These are phyloP conservation scores for Lipomyces yamadae DNA, from an alignment of 805 yeast species.

Conservation along the genomic window DNA sequence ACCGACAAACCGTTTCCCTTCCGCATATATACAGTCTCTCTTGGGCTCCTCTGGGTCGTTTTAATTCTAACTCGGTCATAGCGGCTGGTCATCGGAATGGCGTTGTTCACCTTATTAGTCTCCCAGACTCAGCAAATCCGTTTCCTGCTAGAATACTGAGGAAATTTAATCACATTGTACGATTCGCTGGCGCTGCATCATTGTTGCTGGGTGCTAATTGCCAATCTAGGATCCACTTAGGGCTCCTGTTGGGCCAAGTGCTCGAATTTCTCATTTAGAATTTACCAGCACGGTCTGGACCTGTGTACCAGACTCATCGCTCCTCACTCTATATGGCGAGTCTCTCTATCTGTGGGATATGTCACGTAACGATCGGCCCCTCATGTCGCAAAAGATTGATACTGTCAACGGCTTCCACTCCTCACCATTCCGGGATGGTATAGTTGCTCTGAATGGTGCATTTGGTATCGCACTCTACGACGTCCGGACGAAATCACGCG, in stretches of 20 bases:
- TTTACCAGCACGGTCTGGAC: constrained; percentile 53
- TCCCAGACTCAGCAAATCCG: constrained; percentile 60
- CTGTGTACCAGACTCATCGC: constrained; percentile 51
- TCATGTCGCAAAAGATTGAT: constrained; percentile 60
- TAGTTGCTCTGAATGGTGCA: constrained; percentile 64
- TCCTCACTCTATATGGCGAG: constrained; percentile 69
- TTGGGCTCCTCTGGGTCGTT: constrained; percentile 48
- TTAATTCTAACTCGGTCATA: constrained; percentile 53
- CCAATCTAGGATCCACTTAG: background rate
- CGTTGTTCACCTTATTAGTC: constrained; percentile 67
- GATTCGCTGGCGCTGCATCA: background rate
- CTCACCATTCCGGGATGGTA: constrained; percentile 53
- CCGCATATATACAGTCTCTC: constrained; percentile 57
- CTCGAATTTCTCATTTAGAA: constrained; percentile 48
- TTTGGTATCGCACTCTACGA: constrained; percentile 80
- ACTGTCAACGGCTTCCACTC: constrained; percentile 56
- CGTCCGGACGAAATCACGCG: constrained; percentile 57
- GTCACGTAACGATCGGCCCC: constrained; percentile 62
- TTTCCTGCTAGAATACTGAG: constrained; percentile 73
- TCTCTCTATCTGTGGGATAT: constrained; percentile 79
- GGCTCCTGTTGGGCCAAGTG: constrained; percentile 18
- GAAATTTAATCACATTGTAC: constrained; percentile 72
- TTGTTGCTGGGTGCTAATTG: background rate
- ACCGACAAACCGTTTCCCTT: constrained; percentile 62
- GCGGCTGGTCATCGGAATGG: constrained; percentile 80